Base-by-base conservation (phyloP, 2,329 filamentous ascomycete genomes). In the Rutstroemia sp. region DNA sequence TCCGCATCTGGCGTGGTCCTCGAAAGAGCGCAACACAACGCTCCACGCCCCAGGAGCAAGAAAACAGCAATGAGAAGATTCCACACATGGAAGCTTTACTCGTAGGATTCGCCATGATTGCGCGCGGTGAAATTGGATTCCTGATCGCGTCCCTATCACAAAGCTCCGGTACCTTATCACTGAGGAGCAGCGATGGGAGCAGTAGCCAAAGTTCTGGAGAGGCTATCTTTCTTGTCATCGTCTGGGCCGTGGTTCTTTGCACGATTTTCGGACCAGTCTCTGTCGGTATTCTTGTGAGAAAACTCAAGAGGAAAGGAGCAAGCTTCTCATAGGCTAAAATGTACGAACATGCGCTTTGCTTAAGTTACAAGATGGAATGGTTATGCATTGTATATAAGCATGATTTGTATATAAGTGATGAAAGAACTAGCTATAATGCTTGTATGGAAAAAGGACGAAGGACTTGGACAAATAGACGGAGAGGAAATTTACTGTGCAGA, bases 61-160 rank as follows among this genome's bases (percentile, higher is more conserved):
- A 34, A 21, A 12, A 12, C 19, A 30, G 19, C 18, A 12, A 67
- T 56, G 14, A 1, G 16, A 59, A 42, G 9, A 61, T 63, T 14
- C 62, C 59, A 45, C 66, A 62, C 50, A 25, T 48, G 14, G 49
- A 52, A 49, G 56, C 52, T 12, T 41, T 61, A 50, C 60, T 58
- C 34, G 37, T 65, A 14, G 60, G 62, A n/a, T 58, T 61, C 18
- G 81, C 81, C 2, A 92, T 92, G 88, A 80, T 87, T 0, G 82
- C 88, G 0, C 77, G 88, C n/a, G 88, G 88, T 0, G 88, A 94
- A 67, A 89, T 92, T 37, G 87, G 88, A 0, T 90, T 90, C 59
- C 69, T 92, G 45, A 89, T 94, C 59, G 83, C 85, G 1, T 82
- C 85, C 0, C 69, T 91, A 0, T 86, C 86, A 0, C 78, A 88